Conservation (phyloP, 108 stramenopile species). For the Epithemia pelagica region DNA sequence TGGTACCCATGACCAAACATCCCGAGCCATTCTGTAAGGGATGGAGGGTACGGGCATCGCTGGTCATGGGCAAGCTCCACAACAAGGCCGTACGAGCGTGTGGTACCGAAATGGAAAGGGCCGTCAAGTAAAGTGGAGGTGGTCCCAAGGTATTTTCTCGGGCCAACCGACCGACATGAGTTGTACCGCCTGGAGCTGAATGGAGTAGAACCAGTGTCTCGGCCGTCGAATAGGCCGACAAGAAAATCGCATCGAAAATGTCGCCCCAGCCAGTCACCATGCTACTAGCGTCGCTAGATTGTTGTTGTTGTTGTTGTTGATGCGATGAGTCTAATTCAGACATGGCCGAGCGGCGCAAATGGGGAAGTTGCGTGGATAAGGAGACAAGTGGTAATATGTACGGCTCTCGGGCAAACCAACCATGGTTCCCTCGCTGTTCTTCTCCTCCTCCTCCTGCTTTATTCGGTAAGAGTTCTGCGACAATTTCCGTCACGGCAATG, state of each 20-base stretch:
- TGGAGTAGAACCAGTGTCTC: slow-evolving; percentile 65
- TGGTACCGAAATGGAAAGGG: slow-evolving; percentile 56
- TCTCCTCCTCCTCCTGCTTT: background rate
- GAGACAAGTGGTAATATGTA: slow-evolving; percentile 61
- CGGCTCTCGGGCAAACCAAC: slow-evolving; percentile 68
- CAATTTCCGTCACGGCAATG: slow-evolving; percentile 41
- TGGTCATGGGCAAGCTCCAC: slow-evolving; percentile 72
- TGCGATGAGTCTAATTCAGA: slow-evolving; percentile 8
- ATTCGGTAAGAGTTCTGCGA: background rate
- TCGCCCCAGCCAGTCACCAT: slow-evolving; percentile 80
- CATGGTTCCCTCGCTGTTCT: slow-evolving; percentile 13
- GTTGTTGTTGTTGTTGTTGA: slow-evolving; percentile 4
- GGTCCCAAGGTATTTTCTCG: slow-evolving; percentile 40
- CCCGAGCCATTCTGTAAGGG: slow-evolving; percentile 31
- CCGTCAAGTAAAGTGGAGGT: slow-evolving; percentile 55
- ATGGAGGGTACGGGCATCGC: slow-evolving; percentile 53
- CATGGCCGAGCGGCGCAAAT: background rate
- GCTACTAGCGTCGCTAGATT: slow-evolving; percentile 2
- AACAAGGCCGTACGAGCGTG: slow-evolving; percentile 72
- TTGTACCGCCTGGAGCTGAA: slow-evolving; percentile 42
- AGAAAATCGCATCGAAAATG: slow-evolving; percentile 45
- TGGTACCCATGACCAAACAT: slow-evolving; percentile 64
- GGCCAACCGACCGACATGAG: slow-evolving; percentile 65
- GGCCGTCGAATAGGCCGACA: slow-evolving; percentile 74
- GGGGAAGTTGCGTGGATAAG: slow-evolving; percentile 17